Evolutionary conservation across 2,329 filamentous ascomycete genomes (phyloP).

Genomic region (Botrytis aclada): DNA sequence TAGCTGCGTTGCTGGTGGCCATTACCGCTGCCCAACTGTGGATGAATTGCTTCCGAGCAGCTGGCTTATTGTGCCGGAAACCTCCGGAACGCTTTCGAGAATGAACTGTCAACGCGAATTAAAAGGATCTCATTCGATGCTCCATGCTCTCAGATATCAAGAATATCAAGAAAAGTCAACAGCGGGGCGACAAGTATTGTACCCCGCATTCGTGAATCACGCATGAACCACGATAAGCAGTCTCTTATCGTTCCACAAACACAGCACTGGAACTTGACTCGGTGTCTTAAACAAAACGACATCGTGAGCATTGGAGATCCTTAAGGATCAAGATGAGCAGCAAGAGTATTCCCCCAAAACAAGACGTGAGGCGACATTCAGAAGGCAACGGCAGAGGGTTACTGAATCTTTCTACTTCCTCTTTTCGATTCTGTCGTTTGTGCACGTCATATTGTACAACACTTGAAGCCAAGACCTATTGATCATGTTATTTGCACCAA

Average conservation of each 20-base stretch:
- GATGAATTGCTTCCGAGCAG: background rate
- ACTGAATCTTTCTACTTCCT: background rate
- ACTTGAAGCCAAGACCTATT: background rate
- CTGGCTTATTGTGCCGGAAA: background rate
- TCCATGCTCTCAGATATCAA: background rate
- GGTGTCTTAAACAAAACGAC: background rate
- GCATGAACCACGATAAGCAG: constrained; percentile 5
- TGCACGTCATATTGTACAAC: background rate
- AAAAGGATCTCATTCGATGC: background rate
- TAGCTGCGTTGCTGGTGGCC: background rate
- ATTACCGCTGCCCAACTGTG: background rate
- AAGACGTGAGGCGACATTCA: background rate
- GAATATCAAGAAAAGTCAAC: background rate
- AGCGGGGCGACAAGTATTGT: constrained; percentile 1
- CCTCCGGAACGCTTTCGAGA: background rate
- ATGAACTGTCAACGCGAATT: background rate
- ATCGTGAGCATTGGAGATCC: background rate
- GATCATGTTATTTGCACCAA: background rate
- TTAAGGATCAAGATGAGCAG: background rate
- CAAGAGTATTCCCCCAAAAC: background rate
- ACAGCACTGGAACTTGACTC: background rate
- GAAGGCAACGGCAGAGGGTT: background rate
- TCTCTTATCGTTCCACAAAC: constrained; percentile 10
- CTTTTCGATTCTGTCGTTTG: background rate
- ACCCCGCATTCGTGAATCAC: constrained; percentile 12